Conservation (phyloP, 2,329 filamentous ascomycete species). For the Botrytis pseudocinerea region DNA sequence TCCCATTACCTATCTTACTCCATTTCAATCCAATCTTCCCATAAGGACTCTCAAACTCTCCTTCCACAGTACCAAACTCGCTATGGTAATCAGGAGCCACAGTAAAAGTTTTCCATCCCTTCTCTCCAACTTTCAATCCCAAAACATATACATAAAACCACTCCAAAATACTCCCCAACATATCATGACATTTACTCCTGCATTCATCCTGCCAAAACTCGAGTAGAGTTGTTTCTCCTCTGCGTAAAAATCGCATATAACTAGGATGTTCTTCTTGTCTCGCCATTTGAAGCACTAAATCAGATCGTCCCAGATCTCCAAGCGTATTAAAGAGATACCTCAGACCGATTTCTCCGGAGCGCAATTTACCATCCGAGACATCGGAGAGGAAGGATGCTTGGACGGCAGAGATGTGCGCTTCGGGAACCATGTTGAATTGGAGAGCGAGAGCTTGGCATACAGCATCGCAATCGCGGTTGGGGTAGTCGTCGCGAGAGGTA, state of each 20-base stretch:
- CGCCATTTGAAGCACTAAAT: background rate
- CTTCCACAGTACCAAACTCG: background rate
- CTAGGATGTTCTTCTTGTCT: slow-evolving; percentile 1
- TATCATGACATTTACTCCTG: slow-evolving; percentile 49
- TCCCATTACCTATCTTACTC: background rate
- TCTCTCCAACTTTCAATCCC: background rate
- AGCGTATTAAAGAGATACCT: background rate
- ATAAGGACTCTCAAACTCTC: background rate
- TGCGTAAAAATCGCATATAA: slow-evolving; percentile 31
- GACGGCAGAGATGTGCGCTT: background rate
- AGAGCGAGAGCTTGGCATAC: background rate
- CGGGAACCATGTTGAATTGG: background rate
- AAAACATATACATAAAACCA: slow-evolving; percentile 45
- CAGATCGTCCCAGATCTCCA: background rate
- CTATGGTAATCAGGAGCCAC: background rate
- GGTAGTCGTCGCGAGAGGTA: background rate
- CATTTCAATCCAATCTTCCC: background rate
- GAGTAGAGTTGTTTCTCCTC: slow-evolving; percentile 47
- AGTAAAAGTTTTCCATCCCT: background rate
- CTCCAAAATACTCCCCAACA: slow-evolving; percentile 51
- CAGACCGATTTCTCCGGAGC: background rate
- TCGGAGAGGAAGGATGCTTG: background rate
- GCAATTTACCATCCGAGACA: background rate
- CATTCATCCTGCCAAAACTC: slow-evolving; percentile 50
- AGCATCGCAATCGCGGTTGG: background rate